Base-by-base conservation (phyloP, 1,284 basidiomycete species). In the Mycena citricolor region DNA sequence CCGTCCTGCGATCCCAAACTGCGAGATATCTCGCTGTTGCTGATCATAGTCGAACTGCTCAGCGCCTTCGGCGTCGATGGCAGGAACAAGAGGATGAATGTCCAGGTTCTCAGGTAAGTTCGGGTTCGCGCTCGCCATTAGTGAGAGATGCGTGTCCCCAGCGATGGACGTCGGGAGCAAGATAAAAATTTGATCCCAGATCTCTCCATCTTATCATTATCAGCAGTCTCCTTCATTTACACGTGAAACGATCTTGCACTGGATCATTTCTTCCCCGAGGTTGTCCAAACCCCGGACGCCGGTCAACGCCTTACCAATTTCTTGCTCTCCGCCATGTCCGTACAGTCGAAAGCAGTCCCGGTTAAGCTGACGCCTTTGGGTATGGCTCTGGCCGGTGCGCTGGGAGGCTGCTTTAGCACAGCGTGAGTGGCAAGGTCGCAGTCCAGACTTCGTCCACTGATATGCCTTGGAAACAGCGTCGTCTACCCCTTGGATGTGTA, bases 401-500 rank as follows among this genome's bases (percentile, higher is more conserved):
- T 99, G 36, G 94, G 95, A 41, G 94, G 88, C 39, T 90, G 92
- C 60, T 90, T 95, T 65, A 87, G 87, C 54, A 92, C 90, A 57
- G 91, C 93, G 91, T 95, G 63, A 69, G 91, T 80, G 19, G 14
- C n/a, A 39, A 24, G 26, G 17, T 17, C 26, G 13, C 35, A 16
- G 20, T 35, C 22, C 39, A 29, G 30, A 13, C 25, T 37, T 32
- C 44, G 28, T 22, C 19, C 21, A 32, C 23, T 12, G 29, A 41
- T 25, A 39, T 33, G 14, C n/a, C 37, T 28, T 43, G n/a, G n/a
- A n/a, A n/a, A 4, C 57, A 94, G 91, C 34, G 77, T 91, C 48
- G 91, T 98, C 16, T 99, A 99, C 65, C 97, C 97, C 20, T 72
- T 99, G 45, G 97, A 99, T 69, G 81, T 84, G 84, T 87, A 84